Percentiles rank a stretch among this genome's conserved stretches.
These are phyloP conservation scores for Ogataea saltuana DNA, from an alignment of 805 yeast genomes.

Conservation along the genomic window DNA sequence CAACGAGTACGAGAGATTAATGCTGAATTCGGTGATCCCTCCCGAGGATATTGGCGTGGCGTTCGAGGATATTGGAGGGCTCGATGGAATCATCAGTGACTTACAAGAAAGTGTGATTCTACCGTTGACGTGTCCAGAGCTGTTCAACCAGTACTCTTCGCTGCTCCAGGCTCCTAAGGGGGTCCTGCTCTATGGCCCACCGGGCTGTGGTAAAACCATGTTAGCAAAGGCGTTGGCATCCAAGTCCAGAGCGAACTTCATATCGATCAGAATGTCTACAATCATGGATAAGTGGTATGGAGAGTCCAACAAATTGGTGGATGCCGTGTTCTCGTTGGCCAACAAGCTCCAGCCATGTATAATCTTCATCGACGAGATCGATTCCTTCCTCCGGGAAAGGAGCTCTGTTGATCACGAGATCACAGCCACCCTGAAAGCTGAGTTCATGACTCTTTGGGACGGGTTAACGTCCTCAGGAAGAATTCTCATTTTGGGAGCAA, in stretches of 20 bases:
- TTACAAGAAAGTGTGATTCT: constrained; percentile 84
- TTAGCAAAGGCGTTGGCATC: constrained; percentile 92
- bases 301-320: constrained; percentile 89
- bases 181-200: constrained; percentile 89
- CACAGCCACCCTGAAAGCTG: constrained; percentile 93
- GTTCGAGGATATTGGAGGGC: constrained; percentile 87
- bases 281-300: constrained; percentile 98
- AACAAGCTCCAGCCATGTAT: constrained; percentile 91
- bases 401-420: constrained; percentile 87
- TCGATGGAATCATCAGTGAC: constrained; percentile 79
- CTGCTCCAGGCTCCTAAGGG: constrained; percentile 92
- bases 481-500: constrained; percentile 88
- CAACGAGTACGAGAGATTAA: constrained; percentile 73
- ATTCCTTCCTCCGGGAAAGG: constrained; percentile 87
- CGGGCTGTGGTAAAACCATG: constrained; percentile 98
- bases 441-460: constrained; percentile 97
- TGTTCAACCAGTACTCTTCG: constrained; percentile 65
- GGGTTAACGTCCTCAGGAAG: constrained; percentile 79
- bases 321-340: constrained; percentile 89
- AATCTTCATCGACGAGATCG: constrained; percentile 93
- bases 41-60: constrained; percentile 79
- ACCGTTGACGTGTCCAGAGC: constrained; percentile 79
- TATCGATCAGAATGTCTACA: constrained; percentile 88
- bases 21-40: constrained; percentile 74
- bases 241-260: constrained; percentile 88